Evolutionary conservation across 306 rosid genomes (phyloP), one percentile per base, ranked within the genome.

Genomic region (Inga oerstediana): DNA sequence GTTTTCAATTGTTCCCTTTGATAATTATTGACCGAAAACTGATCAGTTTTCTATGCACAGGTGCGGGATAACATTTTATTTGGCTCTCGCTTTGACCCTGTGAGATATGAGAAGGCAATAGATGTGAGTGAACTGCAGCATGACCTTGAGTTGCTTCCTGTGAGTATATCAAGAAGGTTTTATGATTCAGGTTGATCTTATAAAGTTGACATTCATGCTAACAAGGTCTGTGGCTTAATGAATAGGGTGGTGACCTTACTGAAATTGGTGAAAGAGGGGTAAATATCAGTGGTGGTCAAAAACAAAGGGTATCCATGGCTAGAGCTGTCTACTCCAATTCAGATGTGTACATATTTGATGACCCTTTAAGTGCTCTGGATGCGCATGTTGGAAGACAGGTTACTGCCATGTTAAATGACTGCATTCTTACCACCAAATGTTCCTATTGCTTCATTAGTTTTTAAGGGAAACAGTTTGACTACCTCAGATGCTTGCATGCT

Each of bases 261-360:
- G 99, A 95, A 86, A 96, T 96, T 81, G 99, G 99, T 27, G 99
- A 96, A 89, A 93, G 98, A 81, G 99, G 99, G 70, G 93, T 96
- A 37, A 96, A 96, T 87, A 93, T 96, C 78, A 96, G 99, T 17
- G 99, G 99, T 46, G 99, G 99, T 49, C 98, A 96, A 87, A 96
- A 92, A 91, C 98, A 93, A 78, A 94, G 99, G 79, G 95, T 96
- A 70, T 96, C 99, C 59, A 92, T 96, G 96, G 99, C 99, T 84
- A 88, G 98, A 79, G 96, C 98, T 86, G 88, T 90, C 79, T 96
- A 93, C 90, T 93, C 99, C 48, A 81, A 92, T 82, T 91, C 98
- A 20, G 99, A 96, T 61, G 91, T 93, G 19, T 91, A 84, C 86
- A 88, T 96, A 78, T 96, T 96, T 84, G 99, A 96, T 81, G 99